Evolutionary conservation across 2,329 filamentous ascomycete genomes (phyloP), one percentile per base, ranked within the genome.

Genomic region (Hypoxylon rubiginosum): DNA sequence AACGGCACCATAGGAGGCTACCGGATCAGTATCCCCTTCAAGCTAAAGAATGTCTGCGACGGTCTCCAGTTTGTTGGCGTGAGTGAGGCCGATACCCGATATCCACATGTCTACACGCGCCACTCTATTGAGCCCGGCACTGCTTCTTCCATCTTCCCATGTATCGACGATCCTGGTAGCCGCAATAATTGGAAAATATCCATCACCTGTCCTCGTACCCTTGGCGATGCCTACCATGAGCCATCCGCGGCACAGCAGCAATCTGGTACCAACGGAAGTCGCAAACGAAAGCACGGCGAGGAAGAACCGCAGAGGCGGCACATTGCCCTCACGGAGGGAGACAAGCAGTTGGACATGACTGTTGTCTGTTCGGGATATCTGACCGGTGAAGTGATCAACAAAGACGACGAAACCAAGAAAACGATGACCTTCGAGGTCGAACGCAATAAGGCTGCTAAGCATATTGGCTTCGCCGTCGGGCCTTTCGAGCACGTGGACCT

Each of bases 401-500:
- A 90, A 11, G 86, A 87, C 26, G 92, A 98, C 72, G 85, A 92
- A 58, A 89, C 88, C 24, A 94, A 93, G 76, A 97, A 97, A 79
- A 94, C 93, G 1, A 92, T 96, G 76, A 92, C 91, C 0, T 99
- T 98, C 76, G 88, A 90, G 59, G 91, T 92, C 53, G 86, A 87
- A 64, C 89, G 90, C 67, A 89, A 91, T 54, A 88, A 96, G 8
- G 90, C 94, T 0, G 91, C 95, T 1, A 92, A 94, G 67, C 95
- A 98, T 76, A 90, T 99, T 69, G 95, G 94, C 4, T 97, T 99
- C 78, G 92, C 94, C 2, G 88, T 98, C 60, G 96, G 97, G 0
- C 96, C 97, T 0, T 99, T 99, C 76, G 94, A 98, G 78, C 91
- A 95, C 71, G 90, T 98, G 57, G 93, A 97, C 75, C 84, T 99